Base-by-base conservation (phyloP, 164 flowering plant species). In the Berberis thunbergii region DNA sequence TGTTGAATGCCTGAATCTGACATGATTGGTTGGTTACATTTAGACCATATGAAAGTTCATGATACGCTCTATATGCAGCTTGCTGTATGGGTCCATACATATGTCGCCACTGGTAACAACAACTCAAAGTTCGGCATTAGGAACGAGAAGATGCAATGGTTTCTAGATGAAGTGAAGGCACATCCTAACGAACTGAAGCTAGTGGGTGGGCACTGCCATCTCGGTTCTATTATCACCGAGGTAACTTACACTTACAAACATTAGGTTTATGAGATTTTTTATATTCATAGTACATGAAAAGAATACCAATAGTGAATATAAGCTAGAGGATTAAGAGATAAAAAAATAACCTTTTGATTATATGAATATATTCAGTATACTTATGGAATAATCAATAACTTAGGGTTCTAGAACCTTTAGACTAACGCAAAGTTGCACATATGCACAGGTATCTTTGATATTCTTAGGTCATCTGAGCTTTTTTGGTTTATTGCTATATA, bases 81-180 rank as follows among this genome's bases (percentile, higher is more conserved):
- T 52, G n/a, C 54, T 52, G 3, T 52, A 4, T 10, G 91, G 99
- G 99, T 95, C 49, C 99, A 91, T 83, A 86, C 97, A 62, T 95
- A 95, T 85, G 96, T 95, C 79, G 96, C 99, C 54, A 95, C 97
- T 12, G 99, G 99, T 59, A 95, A 95, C 76, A 95, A 95, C 78
- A 95, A 78, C 68, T 95, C 99, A 61, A 95, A 95, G 72, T 95
- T 95, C 75, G 97, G 99, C 40, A 95, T 95, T 62, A 82, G 97
- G 81, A 91, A 95, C 73, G 99, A 95, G 85, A 95, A 95, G 83
- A 77, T 95, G 64, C 97, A 89, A 68, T 95, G 97, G 99, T 95
- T 95, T 81, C 76, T 95, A 26, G 94, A 95, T 80, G 89, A 84
- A 59, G 89, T 91, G 60, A 95, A 91, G 77, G 82, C 89, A 63